Conservation (phyloP, 2,329 filamentous ascomycete genomes). For the Aspergillus sp. region DNA sequence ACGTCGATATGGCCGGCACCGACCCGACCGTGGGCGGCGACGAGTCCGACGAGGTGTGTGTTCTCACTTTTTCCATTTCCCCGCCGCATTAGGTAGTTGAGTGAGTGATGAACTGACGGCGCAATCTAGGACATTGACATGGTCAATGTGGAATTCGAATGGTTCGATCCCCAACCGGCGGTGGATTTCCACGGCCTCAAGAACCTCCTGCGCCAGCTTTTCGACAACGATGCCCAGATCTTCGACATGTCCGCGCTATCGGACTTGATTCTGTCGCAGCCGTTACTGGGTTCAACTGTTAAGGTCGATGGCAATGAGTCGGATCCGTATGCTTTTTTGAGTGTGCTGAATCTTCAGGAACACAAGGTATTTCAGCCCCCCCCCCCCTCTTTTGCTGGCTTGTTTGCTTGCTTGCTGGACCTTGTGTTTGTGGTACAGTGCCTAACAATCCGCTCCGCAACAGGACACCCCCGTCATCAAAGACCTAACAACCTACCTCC, state of each 20-base stretch:
- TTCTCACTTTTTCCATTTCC: not conserved
- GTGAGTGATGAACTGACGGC: not conserved
- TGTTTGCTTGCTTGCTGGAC: not conserved
- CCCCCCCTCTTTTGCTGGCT: no score
- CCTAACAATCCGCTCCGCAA: not conserved
- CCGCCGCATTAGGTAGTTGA: not conserved
- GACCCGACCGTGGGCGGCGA: conserved; percentile 40
- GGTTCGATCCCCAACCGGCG: conserved; percentile 89
- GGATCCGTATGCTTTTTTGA: conserved; percentile 90
- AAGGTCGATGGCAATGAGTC: conserved; percentile 95
- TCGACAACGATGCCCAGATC: conserved; percentile 81
- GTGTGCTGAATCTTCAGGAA: conserved; percentile 76
- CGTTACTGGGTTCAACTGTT: conserved; percentile 86
- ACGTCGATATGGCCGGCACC: conserved; percentile 44
- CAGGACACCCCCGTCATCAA: conserved; percentile 70
- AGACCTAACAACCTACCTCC: conserved; percentile 70
- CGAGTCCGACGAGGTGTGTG: conserved; percentile 42
- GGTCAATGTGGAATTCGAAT: conserved; percentile 96
- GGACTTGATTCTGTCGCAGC: conserved; percentile 83
- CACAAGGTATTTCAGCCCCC: conserved; percentile 54
- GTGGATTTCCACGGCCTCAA: conserved; percentile 96
- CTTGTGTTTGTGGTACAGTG: not conserved
- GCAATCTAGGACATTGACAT: conserved; percentile 74
- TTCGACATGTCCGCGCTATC: conserved; percentile 86
- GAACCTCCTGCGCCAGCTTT: conserved; percentile 81